Conservation (phyloP, 345 rosid genomes). For the Streptanthus diversifolius region DNA sequence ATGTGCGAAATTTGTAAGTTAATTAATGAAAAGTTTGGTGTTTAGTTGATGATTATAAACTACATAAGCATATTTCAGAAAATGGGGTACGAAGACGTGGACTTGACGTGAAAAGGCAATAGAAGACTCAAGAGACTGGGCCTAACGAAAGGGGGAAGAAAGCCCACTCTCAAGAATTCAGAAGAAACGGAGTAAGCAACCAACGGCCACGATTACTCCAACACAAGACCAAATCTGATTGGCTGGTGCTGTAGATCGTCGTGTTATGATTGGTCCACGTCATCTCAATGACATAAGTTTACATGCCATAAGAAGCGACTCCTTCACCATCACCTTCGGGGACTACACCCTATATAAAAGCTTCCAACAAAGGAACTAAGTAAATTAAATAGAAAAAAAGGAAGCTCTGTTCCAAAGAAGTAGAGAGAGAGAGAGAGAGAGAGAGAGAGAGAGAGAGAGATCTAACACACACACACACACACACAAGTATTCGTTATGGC, state of each 20-base stretch:
- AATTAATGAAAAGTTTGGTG: background rate
- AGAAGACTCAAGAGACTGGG: background rate
- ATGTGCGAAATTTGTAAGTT: background rate
- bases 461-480: background rate
- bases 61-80: too few relatives aligned
- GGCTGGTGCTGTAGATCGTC: slow-evolving; percentile 3
- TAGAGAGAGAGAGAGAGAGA: background rate
- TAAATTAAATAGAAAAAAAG: background rate
- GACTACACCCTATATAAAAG: slow-evolving; percentile 12
- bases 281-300: slow-evolving; percentile 16
- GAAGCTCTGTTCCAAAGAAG: too few relatives aligned
- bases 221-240: slow-evolving; percentile 22
- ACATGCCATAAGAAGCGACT: slow-evolving; percentile 6
- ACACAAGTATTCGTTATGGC: slow-evolving; percentile 18
- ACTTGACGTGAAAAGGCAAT: background rate
- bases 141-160: background rate
- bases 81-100: background rate
- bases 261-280: slow-evolving; percentile 31
- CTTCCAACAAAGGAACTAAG: background rate
- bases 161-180: slow-evolving; percentile 14
- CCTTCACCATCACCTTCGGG: slow-evolving; percentile 15
- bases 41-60: background rate
- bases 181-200: slow-evolving; percentile 4
- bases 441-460: background rate
- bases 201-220: slow-evolving; percentile 26